Conservation (phyloP, 2,329 filamentous ascomycete species). For the Colletotrichum tamarilloi region DNA sequence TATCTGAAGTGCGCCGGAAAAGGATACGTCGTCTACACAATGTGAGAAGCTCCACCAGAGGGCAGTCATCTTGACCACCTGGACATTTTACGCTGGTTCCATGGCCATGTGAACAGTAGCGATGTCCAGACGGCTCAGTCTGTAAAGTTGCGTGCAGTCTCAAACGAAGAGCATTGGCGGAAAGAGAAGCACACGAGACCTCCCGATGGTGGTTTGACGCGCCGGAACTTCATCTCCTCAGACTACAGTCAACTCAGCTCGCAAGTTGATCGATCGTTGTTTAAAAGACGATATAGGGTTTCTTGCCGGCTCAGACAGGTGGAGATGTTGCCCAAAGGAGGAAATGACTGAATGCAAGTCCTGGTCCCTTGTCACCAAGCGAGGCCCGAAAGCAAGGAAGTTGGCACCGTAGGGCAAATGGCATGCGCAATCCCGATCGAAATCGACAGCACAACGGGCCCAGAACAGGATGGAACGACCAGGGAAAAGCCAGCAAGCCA, state of each 20-base stretch:
- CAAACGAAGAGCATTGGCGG: background rate
- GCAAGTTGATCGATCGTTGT: background rate
- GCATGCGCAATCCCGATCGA: conserved; percentile 21
- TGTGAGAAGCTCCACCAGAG: background rate
- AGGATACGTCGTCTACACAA: background rate
- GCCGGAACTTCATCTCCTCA: conserved; percentile 32
- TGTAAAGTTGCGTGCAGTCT: background rate
- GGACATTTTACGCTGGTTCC: background rate
- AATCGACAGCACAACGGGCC: conserved; percentile 17
- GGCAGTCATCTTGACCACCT: background rate
- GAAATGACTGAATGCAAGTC: conserved; percentile 12
- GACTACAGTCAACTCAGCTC: background rate
- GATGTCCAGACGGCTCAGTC: background rate
- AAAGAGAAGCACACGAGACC: background rate
- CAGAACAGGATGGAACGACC: conserved; percentile 30
- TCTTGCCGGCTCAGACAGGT: conserved; percentile 21
- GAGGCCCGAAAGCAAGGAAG: conserved; percentile 29
- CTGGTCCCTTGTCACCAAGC: conserved; percentile 5
- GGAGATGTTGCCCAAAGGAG: conserved; percentile 19
- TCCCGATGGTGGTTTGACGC: background rate
- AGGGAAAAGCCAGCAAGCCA: conserved; percentile 17
- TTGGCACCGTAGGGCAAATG: conserved; percentile 1
- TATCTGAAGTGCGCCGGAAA: background rate
- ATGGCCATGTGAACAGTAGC: background rate
- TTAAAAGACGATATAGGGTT: conserved; percentile 12